Base-by-base conservation (phyloP, 352 stramenopile genomes). In the Phytophthora cryptogea region DNA sequence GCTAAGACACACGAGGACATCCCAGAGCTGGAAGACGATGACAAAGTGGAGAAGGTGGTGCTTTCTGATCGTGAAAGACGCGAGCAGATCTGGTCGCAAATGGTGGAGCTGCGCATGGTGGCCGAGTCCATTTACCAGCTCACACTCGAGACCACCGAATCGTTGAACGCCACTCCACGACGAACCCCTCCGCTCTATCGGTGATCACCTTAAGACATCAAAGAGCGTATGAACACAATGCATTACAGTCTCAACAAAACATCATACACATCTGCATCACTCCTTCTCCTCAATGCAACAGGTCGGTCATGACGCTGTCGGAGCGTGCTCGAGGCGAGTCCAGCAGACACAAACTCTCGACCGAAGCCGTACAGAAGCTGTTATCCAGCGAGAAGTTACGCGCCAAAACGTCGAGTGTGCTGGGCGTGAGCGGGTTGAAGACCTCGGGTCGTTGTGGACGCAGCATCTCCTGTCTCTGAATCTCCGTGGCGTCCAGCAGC, bases 61-160 rank as follows among this genome's bases (percentile, higher is more conserved):
- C 57, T 68, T 26, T 72, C 63, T 3, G 63, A 70, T 30, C 49
- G 42, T 13, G 53, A 72, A 16, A 52, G 65, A 4, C 67, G 58
- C 9, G 67, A 75, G 33, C 66, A 69, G 16, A 75, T 71, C 30
- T 71, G 66, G 62, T 75, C 66, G 40, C 74, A 81, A 45, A 82
- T 84, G 69, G 72, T 77, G 32, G 70, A 78, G 50, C 47, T 82
- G 36, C 63, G 70, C 14, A 72, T 68, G 53, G 66, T 78, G 11
- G 72, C 69, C 20, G 66, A 84, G 44, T 76, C 69, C 45, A 76
- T 81, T 33, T 84, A 78, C 67, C 68, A 81, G 28, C 66, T 76
- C 40, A 66, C 67, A 1, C 53, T 69, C 7, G 63, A 76, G 63
- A 72, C 63, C 5, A 61, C 54, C 20, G 50, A 72, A 47, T 72